phyloP scores from a whole-genome alignment of 495 filamentous ascomycete genomes.

The Aspergillus saccharolyticus region DNA sequence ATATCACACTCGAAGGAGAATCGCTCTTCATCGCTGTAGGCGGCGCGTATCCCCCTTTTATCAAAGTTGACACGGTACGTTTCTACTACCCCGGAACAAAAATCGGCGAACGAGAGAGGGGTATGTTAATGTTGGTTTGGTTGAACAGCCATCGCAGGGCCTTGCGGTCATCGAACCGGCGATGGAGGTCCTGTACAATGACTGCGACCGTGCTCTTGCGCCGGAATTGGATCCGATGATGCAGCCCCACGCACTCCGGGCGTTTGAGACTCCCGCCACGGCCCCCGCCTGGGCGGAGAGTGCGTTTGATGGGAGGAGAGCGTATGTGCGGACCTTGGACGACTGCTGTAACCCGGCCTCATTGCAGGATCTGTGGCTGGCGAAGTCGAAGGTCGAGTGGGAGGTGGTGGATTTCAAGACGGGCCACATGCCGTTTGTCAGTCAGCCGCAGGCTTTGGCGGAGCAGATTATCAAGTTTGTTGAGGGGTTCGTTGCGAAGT shows the following conservation, averaged over 20 bases:
- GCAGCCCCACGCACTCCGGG: constrained; percentile 8
- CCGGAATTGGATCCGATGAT: constrained; percentile 2
- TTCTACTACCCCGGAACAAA: neutral
- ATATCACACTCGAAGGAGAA: constrained; percentile 8
- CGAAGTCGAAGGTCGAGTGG: constrained; percentile 9
- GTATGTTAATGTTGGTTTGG: neutral
- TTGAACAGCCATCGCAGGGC: neutral
- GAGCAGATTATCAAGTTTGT: constrained; percentile 5
- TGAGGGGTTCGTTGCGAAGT: neutral
- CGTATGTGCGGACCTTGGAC: constrained; percentile 7
- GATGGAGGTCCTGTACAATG: constrained; percentile 8
- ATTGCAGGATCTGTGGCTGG: constrained; percentile 8
- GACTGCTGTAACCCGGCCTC: constrained; percentile 5
- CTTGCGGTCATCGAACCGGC: constrained; percentile 4
- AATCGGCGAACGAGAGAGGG: neutral
- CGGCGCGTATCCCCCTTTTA: constrained; percentile 9
- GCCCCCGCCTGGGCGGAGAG: constrained; percentile 9
- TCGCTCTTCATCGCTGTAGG: constrained; percentile 4
- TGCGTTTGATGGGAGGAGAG: constrained; percentile 7
- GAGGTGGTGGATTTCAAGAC: constrained; percentile 9
- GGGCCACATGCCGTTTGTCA: constrained; percentile 8
- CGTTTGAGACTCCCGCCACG: constrained; percentile 8
- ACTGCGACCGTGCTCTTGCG: constrained; percentile 5
- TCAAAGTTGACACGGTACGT: constrained; percentile 8
- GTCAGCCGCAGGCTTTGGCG: constrained; percentile 4